Conservation (phyloP, 108 stramenopile genomes). For the Skeletonema grethae region DNA sequence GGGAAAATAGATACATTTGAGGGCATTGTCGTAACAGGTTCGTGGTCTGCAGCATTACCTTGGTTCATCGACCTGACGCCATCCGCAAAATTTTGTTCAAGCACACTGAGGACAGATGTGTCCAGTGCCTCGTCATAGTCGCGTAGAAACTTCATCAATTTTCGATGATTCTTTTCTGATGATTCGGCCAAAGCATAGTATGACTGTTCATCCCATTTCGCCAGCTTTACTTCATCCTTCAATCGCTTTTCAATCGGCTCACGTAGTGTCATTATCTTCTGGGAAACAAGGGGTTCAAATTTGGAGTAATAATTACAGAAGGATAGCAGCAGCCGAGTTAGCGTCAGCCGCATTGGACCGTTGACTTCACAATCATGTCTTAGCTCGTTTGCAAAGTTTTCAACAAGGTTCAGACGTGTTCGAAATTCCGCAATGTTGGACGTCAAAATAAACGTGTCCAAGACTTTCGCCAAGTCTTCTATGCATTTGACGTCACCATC, state of each 20-base stretch:
- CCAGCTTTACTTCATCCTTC: slow-evolving; percentile 92
- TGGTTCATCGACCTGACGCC: slow-evolving; percentile 60
- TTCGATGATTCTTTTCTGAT: slow-evolving; percentile 89
- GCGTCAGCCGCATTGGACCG: slow-evolving; percentile 18
- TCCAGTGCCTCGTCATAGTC: slow-evolving; percentile 84
- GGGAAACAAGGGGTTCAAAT: slow-evolving; percentile 50
- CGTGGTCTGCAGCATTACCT: slow-evolving; percentile 24
- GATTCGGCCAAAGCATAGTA: slow-evolving; percentile 95
- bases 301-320: slow-evolving; percentile 80
- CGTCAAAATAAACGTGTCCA: slow-evolving; percentile 86
- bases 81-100: slow-evolving; percentile 66
- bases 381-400: slow-evolving; percentile 58
- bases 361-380: slow-evolving; percentile 21
- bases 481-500: slow-evolving; percentile 38
- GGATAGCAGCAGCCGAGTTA: slow-evolving; percentile 61
- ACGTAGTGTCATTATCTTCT: slow-evolving; percentile 46
- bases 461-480: slow-evolving; percentile 60
- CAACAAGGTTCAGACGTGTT: slow-evolving; percentile 62
- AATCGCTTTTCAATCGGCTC: slow-evolving; percentile 84
- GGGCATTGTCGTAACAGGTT: slow-evolving; percentile 39
- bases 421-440: slow-evolving; percentile 72
- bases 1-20: slow-evolving; percentile 37
- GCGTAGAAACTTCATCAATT: slow-evolving; percentile 79
- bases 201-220: slow-evolving; percentile 98
- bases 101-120: slow-evolving; percentile 57